phyloP scores from a whole-genome alignment of 2,329 filamentous ascomycete genomes.

The Amylocarpus encephaloides region DNA sequence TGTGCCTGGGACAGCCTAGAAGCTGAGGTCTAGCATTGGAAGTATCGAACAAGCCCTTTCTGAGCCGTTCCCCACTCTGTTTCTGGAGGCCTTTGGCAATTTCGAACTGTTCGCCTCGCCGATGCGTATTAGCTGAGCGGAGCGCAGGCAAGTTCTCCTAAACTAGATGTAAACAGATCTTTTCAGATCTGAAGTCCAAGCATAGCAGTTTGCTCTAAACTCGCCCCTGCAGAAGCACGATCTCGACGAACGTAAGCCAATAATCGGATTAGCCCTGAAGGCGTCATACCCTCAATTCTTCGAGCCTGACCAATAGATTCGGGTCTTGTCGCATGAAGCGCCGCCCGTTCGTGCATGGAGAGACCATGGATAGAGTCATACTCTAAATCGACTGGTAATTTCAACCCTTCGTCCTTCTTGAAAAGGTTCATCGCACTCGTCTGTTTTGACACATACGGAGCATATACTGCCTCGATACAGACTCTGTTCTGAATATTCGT shows the following conservation, averaged over 20 bases:
- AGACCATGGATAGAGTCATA: constrained; percentile 69
- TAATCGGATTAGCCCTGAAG: constrained; percentile 53
- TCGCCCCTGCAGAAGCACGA: constrained; percentile 1
- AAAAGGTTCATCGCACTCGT: constrained; percentile 59
- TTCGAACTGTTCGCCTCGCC: no score
- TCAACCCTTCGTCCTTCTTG: constrained; percentile 67
- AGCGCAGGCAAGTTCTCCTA: no score
- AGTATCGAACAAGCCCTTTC: background rate
- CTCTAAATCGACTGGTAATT: constrained; percentile 67
- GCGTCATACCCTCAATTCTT: constrained; percentile 73
- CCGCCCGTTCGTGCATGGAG: constrained; percentile 69
- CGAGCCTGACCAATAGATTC: constrained; percentile 86
- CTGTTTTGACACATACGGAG: constrained; percentile 76
- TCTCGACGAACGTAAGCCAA: constrained; percentile 49
- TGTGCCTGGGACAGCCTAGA: no score
- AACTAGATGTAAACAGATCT: no score
- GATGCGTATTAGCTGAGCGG: no score
- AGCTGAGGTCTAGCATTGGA: no score
- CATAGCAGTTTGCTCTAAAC: background rate
- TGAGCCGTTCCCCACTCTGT: no score
- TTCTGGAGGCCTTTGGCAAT: no score
- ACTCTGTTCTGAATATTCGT: constrained; percentile 61
- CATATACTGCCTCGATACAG: constrained; percentile 76
- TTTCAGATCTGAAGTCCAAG: background rate
- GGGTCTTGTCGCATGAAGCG: constrained; percentile 64